phyloP scores from a whole-genome alignment of 2,329 filamentous ascomycete species.

The Ascochyta viciae-villosae region DNA sequence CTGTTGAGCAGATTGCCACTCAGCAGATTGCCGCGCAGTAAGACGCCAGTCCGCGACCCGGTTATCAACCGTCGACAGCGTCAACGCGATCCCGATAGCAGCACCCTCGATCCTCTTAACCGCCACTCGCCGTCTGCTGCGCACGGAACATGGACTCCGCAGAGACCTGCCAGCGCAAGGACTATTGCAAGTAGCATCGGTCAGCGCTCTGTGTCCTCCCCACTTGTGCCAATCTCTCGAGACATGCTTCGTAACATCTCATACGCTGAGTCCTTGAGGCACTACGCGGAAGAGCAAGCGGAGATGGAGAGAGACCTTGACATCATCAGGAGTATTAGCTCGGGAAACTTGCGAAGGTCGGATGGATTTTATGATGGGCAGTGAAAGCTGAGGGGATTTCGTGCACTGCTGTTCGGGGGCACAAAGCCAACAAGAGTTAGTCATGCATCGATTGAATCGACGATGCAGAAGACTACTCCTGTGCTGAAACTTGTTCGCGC shows the following conservation, averaged over 20 bases:
- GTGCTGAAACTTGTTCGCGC: too few species aligned
- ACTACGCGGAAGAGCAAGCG: background rate
- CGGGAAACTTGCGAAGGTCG: background rate
- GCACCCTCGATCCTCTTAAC: background rate
- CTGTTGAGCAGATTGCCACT: background rate
- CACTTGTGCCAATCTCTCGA: background rate
- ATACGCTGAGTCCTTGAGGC: background rate
- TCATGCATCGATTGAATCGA: too few species aligned
- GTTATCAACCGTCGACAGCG: background rate
- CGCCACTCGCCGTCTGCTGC: background rate
- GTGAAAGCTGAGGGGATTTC: background rate
- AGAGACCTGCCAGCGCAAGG: background rate
- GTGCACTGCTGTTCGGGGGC: too few species aligned
- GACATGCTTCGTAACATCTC: background rate
- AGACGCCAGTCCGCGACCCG: background rate
- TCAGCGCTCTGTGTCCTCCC: background rate
- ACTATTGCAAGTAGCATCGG: background rate
- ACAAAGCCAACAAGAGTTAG: too few species aligned
- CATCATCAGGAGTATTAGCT: background rate
- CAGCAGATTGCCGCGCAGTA: background rate
- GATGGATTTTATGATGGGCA: background rate
- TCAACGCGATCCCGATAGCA: background rate
- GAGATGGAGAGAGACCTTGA: background rate
- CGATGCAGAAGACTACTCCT: too few species aligned
- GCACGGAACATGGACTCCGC: background rate